Conservation (phyloP, 2,329 filamentous ascomycete species). For the Dactylonectria macrodidyma region DNA sequence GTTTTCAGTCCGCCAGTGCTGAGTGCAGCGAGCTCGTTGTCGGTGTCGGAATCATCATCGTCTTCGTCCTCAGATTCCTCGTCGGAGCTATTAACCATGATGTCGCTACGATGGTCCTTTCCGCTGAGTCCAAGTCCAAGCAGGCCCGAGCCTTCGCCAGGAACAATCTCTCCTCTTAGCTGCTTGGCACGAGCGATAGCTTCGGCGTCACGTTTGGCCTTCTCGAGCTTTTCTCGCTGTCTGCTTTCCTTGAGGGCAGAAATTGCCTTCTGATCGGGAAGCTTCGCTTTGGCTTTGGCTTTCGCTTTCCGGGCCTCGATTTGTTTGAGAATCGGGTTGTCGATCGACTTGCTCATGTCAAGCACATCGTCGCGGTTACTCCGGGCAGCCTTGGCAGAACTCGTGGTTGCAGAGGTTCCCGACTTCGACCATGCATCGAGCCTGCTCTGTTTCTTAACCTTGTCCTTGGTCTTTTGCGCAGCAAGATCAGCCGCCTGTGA, state of each 20-base stretch:
- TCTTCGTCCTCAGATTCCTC: slow-evolving; percentile 81
- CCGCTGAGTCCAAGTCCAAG: slow-evolving; percentile 79
- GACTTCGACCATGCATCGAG: slow-evolving; percentile 76
- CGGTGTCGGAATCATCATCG: slow-evolving; percentile 67
- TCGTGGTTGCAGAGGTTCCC: slow-evolving; percentile 48
- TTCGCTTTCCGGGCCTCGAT: slow-evolving; percentile 58
- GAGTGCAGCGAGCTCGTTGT: slow-evolving; percentile 64
- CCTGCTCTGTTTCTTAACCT: slow-evolving; percentile 69
- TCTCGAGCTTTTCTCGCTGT: slow-evolving; percentile 81
- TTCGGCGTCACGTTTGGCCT: slow-evolving; percentile 79
- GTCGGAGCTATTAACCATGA: slow-evolving; percentile 91
- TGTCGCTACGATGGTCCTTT: slow-evolving; percentile 88
- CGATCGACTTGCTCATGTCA: slow-evolving; percentile 62
- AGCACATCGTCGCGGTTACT: slow-evolving; percentile 64
- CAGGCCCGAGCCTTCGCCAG: slow-evolving; percentile 84
- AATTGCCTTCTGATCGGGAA: slow-evolving; percentile 56
- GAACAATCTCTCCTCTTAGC: slow-evolving; percentile 54
- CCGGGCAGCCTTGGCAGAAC: slow-evolving; percentile 48
- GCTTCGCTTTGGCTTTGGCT: slow-evolving; percentile 47
- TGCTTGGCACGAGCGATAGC: slow-evolving; percentile 78
- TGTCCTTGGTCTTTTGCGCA: slow-evolving; percentile 49
- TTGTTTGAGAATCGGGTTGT: slow-evolving; percentile 63
- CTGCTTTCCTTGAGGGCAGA: slow-evolving; percentile 77
- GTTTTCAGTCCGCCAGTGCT: slow-evolving; percentile 64
- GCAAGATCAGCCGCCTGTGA: slow-evolving; percentile 40